Evolutionary conservation across 2,329 filamentous ascomycete genomes (phyloP), one percentile per base, ranked within the genome.

Genomic region (Fusarium globosum): DNA sequence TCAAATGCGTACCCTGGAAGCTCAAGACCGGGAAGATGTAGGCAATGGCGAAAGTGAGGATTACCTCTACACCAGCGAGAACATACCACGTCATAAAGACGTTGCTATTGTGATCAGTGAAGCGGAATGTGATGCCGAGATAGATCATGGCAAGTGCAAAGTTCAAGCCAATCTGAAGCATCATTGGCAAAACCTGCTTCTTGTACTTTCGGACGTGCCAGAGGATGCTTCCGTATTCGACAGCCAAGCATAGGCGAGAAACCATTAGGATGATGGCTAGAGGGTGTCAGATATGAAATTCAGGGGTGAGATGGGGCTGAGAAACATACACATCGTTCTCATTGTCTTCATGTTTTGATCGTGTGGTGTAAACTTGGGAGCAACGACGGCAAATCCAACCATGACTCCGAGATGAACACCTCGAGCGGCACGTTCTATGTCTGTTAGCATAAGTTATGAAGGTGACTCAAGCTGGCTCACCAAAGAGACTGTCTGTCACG

Each of bases 361-460:
- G 4, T 77, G 69, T 0, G 84, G 82, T 18, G 83, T 79, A 52
- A 86, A 86, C 49, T 82, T 83, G 15, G 84, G 83, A 2, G 88
- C 89, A 11, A 91, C 86, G 39, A 91, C 88, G 12, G 90, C 88
- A 71, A 92, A 91, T 6, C 89, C 90, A 46, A 91, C 85, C 88
- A 93, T 90, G 45, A 90, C 87, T 33, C 87, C 90, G 10, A 93
- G 87, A 71, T 92, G 90, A 6, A 89, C 71, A 6, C 86, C 88
- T 76, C 91, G 89, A 69, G 86, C 87, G 35, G 85, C 73, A 38
- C 91, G 87, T 72, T 92, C 82, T 82, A 4, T 7, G 15, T 18
- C 6, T 45, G 10, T 63, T 28, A 63, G 36, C 4, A 28, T 21
- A 13, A 5, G 8, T 6, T 18, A 11, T 10, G 3, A 11, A 8